Conservation (phyloP, 345 rosid species). For the Corchorus capsularis region DNA sequence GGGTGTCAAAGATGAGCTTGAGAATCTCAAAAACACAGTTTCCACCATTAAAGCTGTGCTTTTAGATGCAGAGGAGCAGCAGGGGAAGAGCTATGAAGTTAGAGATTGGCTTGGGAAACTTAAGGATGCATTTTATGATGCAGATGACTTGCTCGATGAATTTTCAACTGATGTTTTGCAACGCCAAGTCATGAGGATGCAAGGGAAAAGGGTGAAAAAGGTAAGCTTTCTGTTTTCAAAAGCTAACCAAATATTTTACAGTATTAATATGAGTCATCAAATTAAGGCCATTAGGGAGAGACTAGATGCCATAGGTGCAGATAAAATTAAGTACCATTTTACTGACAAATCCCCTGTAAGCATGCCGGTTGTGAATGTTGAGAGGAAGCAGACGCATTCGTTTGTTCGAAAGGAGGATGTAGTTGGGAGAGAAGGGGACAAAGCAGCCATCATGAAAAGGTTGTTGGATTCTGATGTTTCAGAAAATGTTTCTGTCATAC, state of each 20-base stretch:
- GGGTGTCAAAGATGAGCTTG: conserved; percentile 16
- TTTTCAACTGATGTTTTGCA: conserved; percentile 20
- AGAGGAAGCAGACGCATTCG: conserved; percentile 2
- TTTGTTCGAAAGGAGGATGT: conserved; percentile 9
- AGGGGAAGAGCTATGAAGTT: conserved; percentile 12
- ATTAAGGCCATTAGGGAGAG: conserved; percentile 23
- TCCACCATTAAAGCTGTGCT: conserved; percentile 20
- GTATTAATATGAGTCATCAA: conserved; percentile 15
- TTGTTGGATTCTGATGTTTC: conserved; percentile 3
- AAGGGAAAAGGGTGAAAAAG: conserved; percentile 6
- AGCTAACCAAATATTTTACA: conserved; percentile 6
- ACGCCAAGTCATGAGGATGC: not conserved
- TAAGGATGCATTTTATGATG: conserved; percentile 33
- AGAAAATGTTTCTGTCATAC: conserved; percentile 22
- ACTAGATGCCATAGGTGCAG: conserved; percentile 20
- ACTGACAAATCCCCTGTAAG: not conserved
- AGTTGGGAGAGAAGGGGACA: conserved; percentile 30
- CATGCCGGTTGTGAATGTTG: conserved; percentile 2
- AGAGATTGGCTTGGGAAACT: conserved; percentile 34
- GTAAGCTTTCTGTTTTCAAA: not conserved
- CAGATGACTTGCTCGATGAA: conserved; percentile 41
- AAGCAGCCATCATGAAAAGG: not conserved
- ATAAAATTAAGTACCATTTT: conserved; percentile 11
- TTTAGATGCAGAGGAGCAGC: conserved; percentile 14
- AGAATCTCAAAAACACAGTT: conserved; percentile 14